Percentiles rank a stretch among this genome's conserved stretches.
These are phyloP conservation scores for Coniochaeta pulveracea DNA, from an alignment of 2,329 filamentous ascomycete genomes.

Conservation along the genomic window DNA sequence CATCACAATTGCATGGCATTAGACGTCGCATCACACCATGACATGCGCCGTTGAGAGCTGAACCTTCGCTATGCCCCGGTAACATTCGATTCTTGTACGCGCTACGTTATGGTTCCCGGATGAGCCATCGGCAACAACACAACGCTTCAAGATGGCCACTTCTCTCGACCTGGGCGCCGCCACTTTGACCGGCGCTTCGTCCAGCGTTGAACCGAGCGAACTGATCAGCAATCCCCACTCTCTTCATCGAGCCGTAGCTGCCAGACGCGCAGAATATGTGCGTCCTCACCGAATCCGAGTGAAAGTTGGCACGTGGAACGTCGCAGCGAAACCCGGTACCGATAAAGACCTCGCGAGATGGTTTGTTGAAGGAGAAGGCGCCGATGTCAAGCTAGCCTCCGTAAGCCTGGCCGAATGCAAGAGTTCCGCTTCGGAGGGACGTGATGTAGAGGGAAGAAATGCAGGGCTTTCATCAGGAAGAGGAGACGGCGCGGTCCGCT, in stretches of 20 bases:
- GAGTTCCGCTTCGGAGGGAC: constrained; percentile 19
- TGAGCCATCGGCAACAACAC: too few relatives aligned
- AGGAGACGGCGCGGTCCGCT: constrained; percentile 21
- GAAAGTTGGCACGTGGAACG: constrained; percentile 94
- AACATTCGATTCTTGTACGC: too few relatives aligned
- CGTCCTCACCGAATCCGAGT: constrained; percentile 64
- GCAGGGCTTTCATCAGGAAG: constrained; percentile 24
- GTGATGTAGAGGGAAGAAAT: constrained; percentile 15
- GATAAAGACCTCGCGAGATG: constrained; percentile 81
- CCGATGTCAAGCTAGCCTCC: constrained; percentile 51
- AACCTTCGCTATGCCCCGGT: too few relatives aligned
- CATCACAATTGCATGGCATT: too few relatives aligned
- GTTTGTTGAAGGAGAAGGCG: constrained; percentile 71
- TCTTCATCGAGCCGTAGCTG: constrained; percentile 55
- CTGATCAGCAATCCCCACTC: constrained; percentile 37
- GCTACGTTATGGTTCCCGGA: too few relatives aligned
- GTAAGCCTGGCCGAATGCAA: constrained; percentile 30
- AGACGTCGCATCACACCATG: too few relatives aligned
- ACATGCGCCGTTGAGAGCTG: too few relatives aligned
- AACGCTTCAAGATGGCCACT: not conserved
- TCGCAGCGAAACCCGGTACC: constrained; percentile 71
- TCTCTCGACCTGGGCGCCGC: not conserved
- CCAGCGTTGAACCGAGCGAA: constrained; percentile 29
- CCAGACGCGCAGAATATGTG: constrained; percentile 69
- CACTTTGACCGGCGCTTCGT: not conserved